A percentile compares a stretch with the other conserved stretches of the same genome.
These are phyloP conservation scores for Yamadazyma blattariae DNA, from an alignment of 1,139 yeast genomes.

Conservation along the genomic window DNA sequence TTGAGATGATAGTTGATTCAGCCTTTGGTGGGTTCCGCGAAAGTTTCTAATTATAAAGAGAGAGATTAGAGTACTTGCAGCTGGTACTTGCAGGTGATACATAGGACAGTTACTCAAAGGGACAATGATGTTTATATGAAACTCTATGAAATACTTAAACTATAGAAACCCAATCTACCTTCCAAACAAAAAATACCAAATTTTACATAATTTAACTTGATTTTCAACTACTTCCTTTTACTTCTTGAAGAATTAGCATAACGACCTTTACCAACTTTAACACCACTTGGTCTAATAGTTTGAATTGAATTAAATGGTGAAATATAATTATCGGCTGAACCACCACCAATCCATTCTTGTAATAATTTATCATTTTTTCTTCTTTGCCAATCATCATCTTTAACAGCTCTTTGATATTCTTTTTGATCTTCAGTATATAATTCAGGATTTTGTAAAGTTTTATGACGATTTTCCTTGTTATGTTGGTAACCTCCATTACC, in stretches of 20 bases:
- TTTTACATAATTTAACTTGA: no score
- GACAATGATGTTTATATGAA: no score
- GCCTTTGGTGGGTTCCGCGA: no score
- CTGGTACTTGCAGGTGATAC: no score
- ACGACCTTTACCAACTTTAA: conserved; percentile 80
- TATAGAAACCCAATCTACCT: no score
- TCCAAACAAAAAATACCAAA: no score
- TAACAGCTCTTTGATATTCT: conserved; percentile 84
- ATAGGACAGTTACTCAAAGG: no score
- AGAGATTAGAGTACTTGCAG: no score
- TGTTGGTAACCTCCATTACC: conserved; percentile 78
- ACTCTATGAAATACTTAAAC: no score
- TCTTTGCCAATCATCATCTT: conserved; percentile 85
- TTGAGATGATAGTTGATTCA: background rate
- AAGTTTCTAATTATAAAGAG: no score
- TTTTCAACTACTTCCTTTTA: conserved; percentile 10
- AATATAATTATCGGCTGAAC: conserved; percentile 84
- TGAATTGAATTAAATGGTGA: conserved; percentile 82
- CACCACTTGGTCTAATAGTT: conserved; percentile 62
- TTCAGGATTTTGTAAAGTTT: conserved; percentile 48
- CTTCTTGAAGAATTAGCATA: conserved; percentile 61
- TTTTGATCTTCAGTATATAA: conserved; percentile 89
- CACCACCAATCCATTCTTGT: conserved; percentile 91
- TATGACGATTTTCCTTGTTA: conserved; percentile 56
- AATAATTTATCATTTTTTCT: conserved; percentile 81